These are phyloP conservation scores for Fraxinus excelsior DNA, from an alignment of 257 asterid species.

Conservation along the genomic window DNA sequence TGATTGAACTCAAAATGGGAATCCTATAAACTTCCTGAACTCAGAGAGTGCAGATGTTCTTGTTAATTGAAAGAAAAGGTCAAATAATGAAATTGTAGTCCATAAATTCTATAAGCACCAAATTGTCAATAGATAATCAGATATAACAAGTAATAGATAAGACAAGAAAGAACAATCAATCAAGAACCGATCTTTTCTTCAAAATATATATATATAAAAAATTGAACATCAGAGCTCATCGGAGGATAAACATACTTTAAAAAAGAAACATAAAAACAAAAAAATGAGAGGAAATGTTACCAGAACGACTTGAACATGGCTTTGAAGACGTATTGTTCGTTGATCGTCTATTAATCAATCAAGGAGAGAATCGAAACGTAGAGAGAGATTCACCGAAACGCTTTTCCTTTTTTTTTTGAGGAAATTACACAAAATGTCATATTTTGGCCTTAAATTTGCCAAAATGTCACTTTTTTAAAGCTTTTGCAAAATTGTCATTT, in stretches of 20 bases:
- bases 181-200: neutral
- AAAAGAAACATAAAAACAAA: neutral
- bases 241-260: neutral
- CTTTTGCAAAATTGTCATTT: too few relatives aligned
- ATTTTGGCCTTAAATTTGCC: too few relatives aligned
- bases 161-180: neutral
- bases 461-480: too few relatives aligned
- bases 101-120: neutral
- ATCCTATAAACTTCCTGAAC: neutral
- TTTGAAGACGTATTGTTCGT: constrained; percentile 31
- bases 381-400: constrained; percentile 12
- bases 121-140: neutral
- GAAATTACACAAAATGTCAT: too few relatives aligned
- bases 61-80: neutral
- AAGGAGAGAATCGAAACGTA: constrained; percentile 5
- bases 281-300: constrained; percentile 24
- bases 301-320: constrained; percentile 54
- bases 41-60: neutral
- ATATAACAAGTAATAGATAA: too few relatives aligned
- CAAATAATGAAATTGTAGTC: neutral
- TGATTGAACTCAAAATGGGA: neutral
- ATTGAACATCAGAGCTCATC: neutral
- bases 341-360: constrained; percentile 31
- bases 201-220: neutral
- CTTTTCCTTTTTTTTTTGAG: neutral